A percentile compares a stretch with the other conserved stretches of the same genome.
phyloP scores from a whole-genome alignment of 2,329 filamentous ascomycete genomes.

The Monosporascus sp. region DNA sequence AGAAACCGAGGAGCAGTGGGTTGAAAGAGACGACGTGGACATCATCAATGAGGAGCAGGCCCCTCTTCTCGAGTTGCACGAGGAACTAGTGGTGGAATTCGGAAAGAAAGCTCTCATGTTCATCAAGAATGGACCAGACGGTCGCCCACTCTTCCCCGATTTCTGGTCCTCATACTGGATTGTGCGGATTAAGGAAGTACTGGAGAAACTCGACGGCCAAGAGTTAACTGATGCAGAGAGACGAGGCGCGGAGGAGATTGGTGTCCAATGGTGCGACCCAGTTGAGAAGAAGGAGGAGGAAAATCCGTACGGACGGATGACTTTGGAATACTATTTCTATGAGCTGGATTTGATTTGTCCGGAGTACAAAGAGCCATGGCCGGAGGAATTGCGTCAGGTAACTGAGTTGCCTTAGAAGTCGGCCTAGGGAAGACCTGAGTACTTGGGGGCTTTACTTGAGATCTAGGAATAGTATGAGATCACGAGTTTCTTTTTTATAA shows the following conservation, averaged over 20 bases:
- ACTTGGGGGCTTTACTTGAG: too few species aligned
- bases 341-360: not conserved
- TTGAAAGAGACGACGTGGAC: not conserved
- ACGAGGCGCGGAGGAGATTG: slow-evolving; percentile 1
- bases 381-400: not conserved
- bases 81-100: slow-evolving; percentile 1
- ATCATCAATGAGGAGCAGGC: slow-evolving; percentile 1
- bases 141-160: not conserved
- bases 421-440: too few species aligned
- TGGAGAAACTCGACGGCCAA: not conserved
- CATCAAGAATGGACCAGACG: not conserved
- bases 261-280: not conserved
- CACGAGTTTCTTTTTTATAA: too few species aligned
- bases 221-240: not conserved
- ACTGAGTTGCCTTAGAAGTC: too few species aligned
- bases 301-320: not conserved
- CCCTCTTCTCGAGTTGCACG: not conserved
- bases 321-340: not conserved
- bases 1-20: not conserved
- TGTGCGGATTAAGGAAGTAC: not conserved
- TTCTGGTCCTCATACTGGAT: not conserved
- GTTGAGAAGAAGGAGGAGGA: not conserved
- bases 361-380: not conserved
- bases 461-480: too few species aligned
- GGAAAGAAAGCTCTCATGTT: not conserved